Evolutionary conservation across 1,139 yeast genomes (phyloP).

Genomic region (Candida tetrigidarum): DNA sequence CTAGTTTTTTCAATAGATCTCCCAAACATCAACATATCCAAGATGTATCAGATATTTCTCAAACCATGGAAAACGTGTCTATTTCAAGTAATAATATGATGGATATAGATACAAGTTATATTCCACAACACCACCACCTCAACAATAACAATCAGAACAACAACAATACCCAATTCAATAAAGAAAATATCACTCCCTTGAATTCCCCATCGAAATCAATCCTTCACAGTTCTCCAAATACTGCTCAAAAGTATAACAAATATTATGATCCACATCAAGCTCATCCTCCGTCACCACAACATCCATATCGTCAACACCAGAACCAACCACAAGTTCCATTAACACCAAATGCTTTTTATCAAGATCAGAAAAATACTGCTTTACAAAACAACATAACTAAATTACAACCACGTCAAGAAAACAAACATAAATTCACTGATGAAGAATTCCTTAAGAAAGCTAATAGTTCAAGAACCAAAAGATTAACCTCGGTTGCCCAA

Average conservation of each 20-base stretch:
- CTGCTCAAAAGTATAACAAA: conserved; percentile 13
- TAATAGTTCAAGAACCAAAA: conserved; percentile 74
- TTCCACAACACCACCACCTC: conserved; percentile 18
- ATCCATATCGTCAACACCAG: conserved; percentile 10
- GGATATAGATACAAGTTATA: conserved; percentile 45
- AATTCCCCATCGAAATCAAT: conserved; percentile 47
- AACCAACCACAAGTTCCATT: conserved; percentile 12
- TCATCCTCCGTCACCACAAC: conserved; percentile 11
- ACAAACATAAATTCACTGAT: conserved; percentile 26
- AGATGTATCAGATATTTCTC: conserved; percentile 38
- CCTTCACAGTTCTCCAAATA: conserved; percentile 36
- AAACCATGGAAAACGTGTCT: conserved; percentile 51
- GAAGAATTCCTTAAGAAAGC: conserved; percentile 63
- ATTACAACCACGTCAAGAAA: conserved; percentile 30
- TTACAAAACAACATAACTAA: conserved; percentile 35
- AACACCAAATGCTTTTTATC: conserved; percentile 1
- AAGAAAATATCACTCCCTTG: conserved; percentile 50
- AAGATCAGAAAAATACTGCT: conserved; percentile 10
- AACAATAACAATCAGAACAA: conserved; percentile 15
- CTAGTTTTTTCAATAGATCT: conserved; percentile 28
- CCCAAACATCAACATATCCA: conserved; percentile 24
- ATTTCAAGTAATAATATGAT: conserved; percentile 41
- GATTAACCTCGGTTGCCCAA: conserved; percentile 85
- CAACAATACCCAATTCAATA: conserved; percentile 29
- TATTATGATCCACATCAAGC: conserved; percentile 2